Evolutionary conservation across 768 basidiomycete genomes (phyloP), one percentile per base, ranked within the genome.

Genomic region (Hysterangium stoloniferum): DNA sequence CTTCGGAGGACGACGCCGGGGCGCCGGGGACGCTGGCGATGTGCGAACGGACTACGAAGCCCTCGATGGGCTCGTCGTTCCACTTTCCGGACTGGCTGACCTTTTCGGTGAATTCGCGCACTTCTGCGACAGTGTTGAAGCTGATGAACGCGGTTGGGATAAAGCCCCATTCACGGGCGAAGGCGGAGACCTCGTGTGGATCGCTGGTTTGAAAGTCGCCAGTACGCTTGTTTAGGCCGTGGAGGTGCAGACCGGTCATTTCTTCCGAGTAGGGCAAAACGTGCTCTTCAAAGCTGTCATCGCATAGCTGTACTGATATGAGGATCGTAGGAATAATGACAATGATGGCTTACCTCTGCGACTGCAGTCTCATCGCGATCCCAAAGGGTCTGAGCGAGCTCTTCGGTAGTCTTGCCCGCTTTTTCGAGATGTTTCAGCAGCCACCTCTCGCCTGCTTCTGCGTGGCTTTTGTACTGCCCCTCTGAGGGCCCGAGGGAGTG

Each of bases 261-360:
- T 95, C 83, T 3, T 79, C 73, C 0, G 89, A 69, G 61, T 92
- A 95, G 0, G 79, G 71, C 0, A 99, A 76, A 48, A 98, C 95
- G 59, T 99, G 96, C 62, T 98, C 95, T 59, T 99, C 95, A 64
- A 98, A 98, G 0, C 76, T 78, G 66, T 99, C 96, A 60, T 99
- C 96, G 63, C 96, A 99, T 5, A 99, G 82, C 94, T 97, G 58
- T 0, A n/a, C 22, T 31, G 5, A 19, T 27, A 34, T 25, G 45
- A 22, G 25, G 11, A 41, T 22, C 1, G 42, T 20, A n/a, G 22
- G 41, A 7, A 8, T 28, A 24, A n/a, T 52, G 7, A 40, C 15
- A 9, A 24, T 25, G 19, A 15, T 55, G 28, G 59, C 78, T 17
- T 57, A 91, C 94, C 78, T 99, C 95, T 1, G 93, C 84, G 0